Percentiles rank a stretch among this genome's conserved stretches.
These are phyloP conservation scores for Lasiosphaeris hirsuta DNA, from an alignment of 495 filamentous ascomycete genomes.

Conservation along the genomic window DNA sequence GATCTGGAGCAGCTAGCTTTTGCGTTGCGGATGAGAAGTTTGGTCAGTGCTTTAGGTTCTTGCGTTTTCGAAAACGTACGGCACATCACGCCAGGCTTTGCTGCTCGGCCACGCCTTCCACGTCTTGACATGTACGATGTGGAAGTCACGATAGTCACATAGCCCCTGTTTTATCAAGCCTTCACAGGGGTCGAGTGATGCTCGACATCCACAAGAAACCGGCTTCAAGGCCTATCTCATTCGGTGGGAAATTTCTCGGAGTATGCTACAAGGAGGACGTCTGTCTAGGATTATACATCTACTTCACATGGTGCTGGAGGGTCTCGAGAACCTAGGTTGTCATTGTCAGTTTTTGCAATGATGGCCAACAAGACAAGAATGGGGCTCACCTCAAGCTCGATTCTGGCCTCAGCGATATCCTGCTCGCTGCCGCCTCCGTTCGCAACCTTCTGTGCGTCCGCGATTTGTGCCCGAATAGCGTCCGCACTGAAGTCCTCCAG, in stretches of 20 bases:
- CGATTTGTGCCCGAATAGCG: constrained; percentile 72
- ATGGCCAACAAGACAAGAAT: not conserved
- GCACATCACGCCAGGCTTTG: too few relatives aligned
- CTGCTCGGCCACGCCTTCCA: too few relatives aligned
- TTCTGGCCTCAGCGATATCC: constrained; percentile 96
- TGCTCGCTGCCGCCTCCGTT: constrained; percentile 89
- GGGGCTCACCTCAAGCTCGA: constrained; percentile 86
- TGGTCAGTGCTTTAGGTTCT: not conserved
- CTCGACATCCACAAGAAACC: constrained; percentile 15
- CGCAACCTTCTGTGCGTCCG: constrained; percentile 93
- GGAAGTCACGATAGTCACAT: constrained; percentile 4
- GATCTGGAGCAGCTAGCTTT: not conserved
- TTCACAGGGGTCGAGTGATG: too few relatives aligned
- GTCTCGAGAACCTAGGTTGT: constrained; percentile 43
- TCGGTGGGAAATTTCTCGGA: constrained; percentile 29
- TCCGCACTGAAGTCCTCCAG: constrained; percentile 95
- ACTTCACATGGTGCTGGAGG: constrained; percentile 74
- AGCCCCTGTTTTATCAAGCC: not conserved
- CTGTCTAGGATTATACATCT: constrained; percentile 36
- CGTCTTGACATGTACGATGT: not conserved
- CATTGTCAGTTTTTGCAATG: constrained; percentile 2
- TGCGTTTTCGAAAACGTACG: too few relatives aligned
- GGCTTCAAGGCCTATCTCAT: constrained; percentile 24
- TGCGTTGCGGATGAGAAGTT: not conserved
- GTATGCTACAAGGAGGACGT: constrained; percentile 31